Evolutionary conservation across 2,329 filamentous ascomycete genomes (phyloP).

Genomic region (Alternaria postmessia): DNA sequence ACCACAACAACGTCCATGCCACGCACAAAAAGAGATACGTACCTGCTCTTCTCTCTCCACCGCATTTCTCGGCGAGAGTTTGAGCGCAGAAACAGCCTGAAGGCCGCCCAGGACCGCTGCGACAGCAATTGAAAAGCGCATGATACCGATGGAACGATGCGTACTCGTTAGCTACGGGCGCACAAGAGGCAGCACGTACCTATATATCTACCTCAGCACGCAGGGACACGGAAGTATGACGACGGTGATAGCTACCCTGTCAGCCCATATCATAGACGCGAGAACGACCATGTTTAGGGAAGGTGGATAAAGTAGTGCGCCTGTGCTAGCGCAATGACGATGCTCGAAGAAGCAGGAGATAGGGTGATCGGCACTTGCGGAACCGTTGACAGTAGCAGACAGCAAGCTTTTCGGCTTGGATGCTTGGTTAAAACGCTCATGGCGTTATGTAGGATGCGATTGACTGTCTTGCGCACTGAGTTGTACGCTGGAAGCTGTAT

Average conservation of each 20-base stretch:
- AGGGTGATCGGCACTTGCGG: slow-evolving; percentile 27
- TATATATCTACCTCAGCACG: slow-evolving; percentile 14
- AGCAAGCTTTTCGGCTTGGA: slow-evolving; percentile 18
- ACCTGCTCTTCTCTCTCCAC: slow-evolving; percentile 36
- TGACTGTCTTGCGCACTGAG: not conserved
- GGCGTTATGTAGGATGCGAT: not conserved
- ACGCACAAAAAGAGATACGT: slow-evolving; percentile 8
- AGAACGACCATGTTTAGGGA: slow-evolving; percentile 31
- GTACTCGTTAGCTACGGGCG: slow-evolving; percentile 2
- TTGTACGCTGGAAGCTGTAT: not conserved
- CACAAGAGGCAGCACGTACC: not conserved
- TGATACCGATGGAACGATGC: slow-evolving; percentile 14
- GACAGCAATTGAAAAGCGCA: slow-evolving; percentile 38
- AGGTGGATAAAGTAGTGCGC: slow-evolving; percentile 35
- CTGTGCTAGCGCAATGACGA: slow-evolving; percentile 15
- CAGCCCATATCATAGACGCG: slow-evolving; percentile 16
- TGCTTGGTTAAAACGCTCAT: not conserved
- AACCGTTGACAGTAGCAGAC: slow-evolving; percentile 15
- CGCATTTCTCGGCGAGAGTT: slow-evolving; percentile 23
- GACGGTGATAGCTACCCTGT: slow-evolving; percentile 10
- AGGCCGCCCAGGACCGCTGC: slow-evolving; percentile 36
- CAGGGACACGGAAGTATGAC: not conserved
- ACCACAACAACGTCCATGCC: not conserved
- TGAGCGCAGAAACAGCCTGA: slow-evolving; percentile 33
- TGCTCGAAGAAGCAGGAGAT: slow-evolving; percentile 39